A percentile compares a stretch with the other conserved stretches of the same genome.
Conservation (phyloP, 805 yeast species). For the Pichia exigua region DNA sequence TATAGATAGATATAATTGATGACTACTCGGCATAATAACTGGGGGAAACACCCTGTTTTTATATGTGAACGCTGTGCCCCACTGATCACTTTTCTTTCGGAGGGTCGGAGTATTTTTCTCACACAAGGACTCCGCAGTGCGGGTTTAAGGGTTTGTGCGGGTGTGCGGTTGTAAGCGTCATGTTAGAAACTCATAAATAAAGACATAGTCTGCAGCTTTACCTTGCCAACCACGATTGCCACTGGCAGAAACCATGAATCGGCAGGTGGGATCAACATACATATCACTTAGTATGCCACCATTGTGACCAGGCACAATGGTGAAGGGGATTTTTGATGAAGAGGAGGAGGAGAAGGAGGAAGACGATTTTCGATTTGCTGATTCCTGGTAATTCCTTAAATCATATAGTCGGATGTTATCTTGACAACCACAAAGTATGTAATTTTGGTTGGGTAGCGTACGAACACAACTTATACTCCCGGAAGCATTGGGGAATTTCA, state of each 20-base stretch:
- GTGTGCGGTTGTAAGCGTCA: background rate
- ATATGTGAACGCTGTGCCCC: background rate
- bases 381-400: slow-evolving; percentile 25
- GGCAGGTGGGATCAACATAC: slow-evolving; percentile 76
- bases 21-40: background rate
- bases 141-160: background rate
- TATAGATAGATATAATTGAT: no score
- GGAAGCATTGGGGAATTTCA: slow-evolving; percentile 76
- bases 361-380: slow-evolving; percentile 13
- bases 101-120: background rate
- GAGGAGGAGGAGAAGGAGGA: no score
- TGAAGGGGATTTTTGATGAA: slow-evolving; percentile 56
- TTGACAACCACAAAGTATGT: slow-evolving; percentile 77
- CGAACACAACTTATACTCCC: slow-evolving; percentile 84
- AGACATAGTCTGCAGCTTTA: slow-evolving; percentile 65
- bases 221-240: slow-evolving; percentile 97
- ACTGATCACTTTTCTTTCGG: background rate
- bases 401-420: slow-evolving; percentile 90
- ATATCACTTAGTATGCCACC: slow-evolving; percentile 81
- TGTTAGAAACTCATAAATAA: slow-evolving; percentile 23
- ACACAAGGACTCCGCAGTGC: background rate
- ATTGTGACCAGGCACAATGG: slow-evolving; percentile 92
- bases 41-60: background rate
- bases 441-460: slow-evolving; percentile 73
- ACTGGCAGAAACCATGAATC: slow-evolving; percentile 83